Base-by-base conservation (phyloP, 2,329 filamentous ascomycete genomes). In the Tricladium varicosporioides region DNA sequence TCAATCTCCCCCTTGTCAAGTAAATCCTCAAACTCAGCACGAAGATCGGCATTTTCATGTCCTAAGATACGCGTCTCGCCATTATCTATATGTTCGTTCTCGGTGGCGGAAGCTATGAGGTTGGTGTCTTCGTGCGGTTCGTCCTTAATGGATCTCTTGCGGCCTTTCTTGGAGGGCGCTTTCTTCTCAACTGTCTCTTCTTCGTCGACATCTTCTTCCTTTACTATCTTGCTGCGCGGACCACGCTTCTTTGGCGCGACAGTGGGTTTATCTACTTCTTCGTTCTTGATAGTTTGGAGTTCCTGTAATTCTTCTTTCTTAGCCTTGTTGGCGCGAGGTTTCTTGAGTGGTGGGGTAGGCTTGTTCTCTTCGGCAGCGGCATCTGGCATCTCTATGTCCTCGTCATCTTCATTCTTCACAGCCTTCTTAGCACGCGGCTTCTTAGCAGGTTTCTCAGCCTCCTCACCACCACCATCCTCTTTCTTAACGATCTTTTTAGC, bases 241-340 rank as follows among this genome's bases (percentile, higher is more conserved):
- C 45, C 40, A 10, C 52, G 44, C 46, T 57, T 59, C 57, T 61
- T 63, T 9, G 57, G 40, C 2, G 50, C 53, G 61, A n/a, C 58
- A 16, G 56, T 51, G 36, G 63, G 61, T 5, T 62, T 58, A 42
- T 66, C 63, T 1, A 65, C 59, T 15, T 65, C 63, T n/a, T 68
- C 65, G 32, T 71, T 71, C 36, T 60, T 62, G 19, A 54, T 33
- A 5, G 63, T 57, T 11, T 60, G 50, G 4, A 49, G 58, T 11
- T 58, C 48, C 1, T 58, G 61, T 14, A 59, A 54, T n/a, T 60
- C 59, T 42, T 65, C 62, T 7, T 66, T 59, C 48, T 68, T 63
- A 31, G 65, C 63, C 60, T 75, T 76, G 65, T 77, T 76, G 10
- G 56, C 62, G 10, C 58, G 55, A 48, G 61, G 46, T 49, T 70